Percentiles rank a stretch among this genome's conserved stretches.
Evolutionary conservation across 441 rosid genomes (phyloP).

Genomic region (Biscutella laevigata): DNA sequence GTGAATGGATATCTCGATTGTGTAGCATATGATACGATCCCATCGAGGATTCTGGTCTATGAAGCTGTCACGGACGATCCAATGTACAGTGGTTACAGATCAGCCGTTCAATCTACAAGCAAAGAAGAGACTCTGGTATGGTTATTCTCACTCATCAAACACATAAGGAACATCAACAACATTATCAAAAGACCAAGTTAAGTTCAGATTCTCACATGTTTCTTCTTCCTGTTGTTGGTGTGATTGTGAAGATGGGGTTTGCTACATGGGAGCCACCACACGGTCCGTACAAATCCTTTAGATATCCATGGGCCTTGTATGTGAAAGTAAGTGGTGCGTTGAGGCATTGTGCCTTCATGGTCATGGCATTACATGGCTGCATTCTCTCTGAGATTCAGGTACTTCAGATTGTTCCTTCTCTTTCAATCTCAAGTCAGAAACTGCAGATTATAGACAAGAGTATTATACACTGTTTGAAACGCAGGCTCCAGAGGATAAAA

Average conservation of each 20-base stretch:
- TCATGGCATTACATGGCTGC: constrained; percentile 77
- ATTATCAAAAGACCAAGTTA: constrained; percentile 4
- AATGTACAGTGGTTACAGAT: constrained; percentile 75
- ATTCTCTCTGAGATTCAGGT: constrained; percentile 75
- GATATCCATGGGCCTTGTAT: constrained; percentile 57
- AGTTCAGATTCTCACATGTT: not conserved
- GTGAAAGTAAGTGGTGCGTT: constrained; percentile 52
- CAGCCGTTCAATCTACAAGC: constrained; percentile 77
- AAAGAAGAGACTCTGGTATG: constrained; percentile 74
- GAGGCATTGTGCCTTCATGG: constrained; percentile 75
- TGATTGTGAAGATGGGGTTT: constrained; percentile 45
- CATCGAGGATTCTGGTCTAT: constrained; percentile 72
- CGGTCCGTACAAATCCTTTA: constrained; percentile 52
- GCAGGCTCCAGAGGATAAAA: constrained; percentile 44
- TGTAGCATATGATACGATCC: constrained; percentile 64
- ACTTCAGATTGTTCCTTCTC: not conserved
- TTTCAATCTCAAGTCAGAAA: not conserved
- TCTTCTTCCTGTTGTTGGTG: not conserved
- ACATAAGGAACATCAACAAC: not conserved
- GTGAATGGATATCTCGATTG: constrained; percentile 59
- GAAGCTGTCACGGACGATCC: constrained; percentile 79
- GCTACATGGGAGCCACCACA: constrained; percentile 82
- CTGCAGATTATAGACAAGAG: not conserved
- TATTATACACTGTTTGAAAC: not conserved
- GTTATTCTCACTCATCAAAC: not conserved